These are phyloP conservation scores for Viola odorata DNA, from an alignment of 345 rosid species.

Conservation along the genomic window DNA sequence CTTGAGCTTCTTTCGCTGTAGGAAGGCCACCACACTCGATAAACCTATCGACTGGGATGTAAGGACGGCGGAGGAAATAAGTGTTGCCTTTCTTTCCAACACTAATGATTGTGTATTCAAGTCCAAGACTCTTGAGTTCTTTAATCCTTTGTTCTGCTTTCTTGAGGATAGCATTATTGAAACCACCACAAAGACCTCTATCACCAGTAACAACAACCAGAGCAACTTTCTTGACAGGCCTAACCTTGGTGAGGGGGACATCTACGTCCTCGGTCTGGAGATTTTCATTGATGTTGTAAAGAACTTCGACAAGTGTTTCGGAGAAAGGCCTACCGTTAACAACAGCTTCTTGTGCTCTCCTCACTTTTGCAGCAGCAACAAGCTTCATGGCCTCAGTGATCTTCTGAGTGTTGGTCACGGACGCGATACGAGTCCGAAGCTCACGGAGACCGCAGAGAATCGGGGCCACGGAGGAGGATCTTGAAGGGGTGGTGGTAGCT, in stretches of 20 bases:
- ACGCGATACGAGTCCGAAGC: constrained; percentile 63
- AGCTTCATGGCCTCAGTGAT: constrained; percentile 99
- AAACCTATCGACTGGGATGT: constrained; percentile 61
- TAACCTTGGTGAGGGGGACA: constrained; percentile 63
- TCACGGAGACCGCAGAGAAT: constrained; percentile 81
- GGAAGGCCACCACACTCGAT: constrained; percentile 24
- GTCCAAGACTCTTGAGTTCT: constrained; percentile 58
- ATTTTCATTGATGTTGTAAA: constrained; percentile 93
- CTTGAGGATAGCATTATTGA: constrained; percentile 64
- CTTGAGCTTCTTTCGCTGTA: constrained; percentile 35
- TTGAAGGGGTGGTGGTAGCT: constrained; percentile 29
- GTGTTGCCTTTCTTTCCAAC: constrained; percentile 90
- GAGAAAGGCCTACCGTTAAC: constrained; percentile 88
- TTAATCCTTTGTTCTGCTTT: constrained; percentile 73
- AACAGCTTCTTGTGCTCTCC: constrained; percentile 96
- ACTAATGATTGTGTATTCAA: constrained; percentile 62
- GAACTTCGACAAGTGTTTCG: constrained; percentile 84
- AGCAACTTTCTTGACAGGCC: constrained; percentile 97
- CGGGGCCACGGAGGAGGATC: constrained; percentile 45
- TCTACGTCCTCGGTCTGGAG: constrained; percentile 83
- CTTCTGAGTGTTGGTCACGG: constrained; percentile 91
- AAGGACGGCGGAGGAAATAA: constrained; percentile 70
- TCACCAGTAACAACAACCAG: constrained; percentile 89
- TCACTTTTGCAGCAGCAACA: constrained; percentile 92
- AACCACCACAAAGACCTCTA: constrained; percentile 85